Evolutionary conservation across 2,329 filamentous ascomycete species (phyloP).

Genomic region (Microascus cirrosus): DNA sequence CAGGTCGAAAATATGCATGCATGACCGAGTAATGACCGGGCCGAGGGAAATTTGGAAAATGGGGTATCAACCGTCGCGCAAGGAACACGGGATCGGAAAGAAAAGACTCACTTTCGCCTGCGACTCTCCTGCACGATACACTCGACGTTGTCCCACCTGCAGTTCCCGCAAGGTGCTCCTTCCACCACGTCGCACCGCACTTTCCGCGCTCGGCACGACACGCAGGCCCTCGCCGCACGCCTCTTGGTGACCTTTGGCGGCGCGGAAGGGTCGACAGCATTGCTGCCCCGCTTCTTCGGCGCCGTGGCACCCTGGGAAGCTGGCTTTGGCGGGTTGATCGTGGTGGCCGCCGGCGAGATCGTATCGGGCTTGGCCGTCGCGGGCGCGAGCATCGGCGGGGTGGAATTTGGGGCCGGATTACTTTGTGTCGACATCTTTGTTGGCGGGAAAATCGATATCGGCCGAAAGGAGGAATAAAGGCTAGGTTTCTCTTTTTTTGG

Average conservation of each 20-base stretch:
- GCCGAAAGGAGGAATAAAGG: neutral
- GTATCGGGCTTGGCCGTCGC: constrained; percentile 1
- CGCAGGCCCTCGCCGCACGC: constrained; percentile 83
- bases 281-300: constrained; percentile 18
- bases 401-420: constrained; percentile 1
- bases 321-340: neutral
- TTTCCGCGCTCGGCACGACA: constrained; percentile 78
- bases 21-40: neutral
- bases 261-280: constrained; percentile 16
- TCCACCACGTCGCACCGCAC: constrained; percentile 92
- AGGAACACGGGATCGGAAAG: neutral
- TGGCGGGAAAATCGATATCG: neutral
- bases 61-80: neutral
- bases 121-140: constrained; percentile 73
- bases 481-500: neutral
- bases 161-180: constrained; percentile 78
- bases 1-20: neutral
- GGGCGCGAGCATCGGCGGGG: constrained; percentile 1
- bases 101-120: constrained; percentile 62
- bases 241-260: constrained; percentile 54
- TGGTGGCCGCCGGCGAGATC: neutral
- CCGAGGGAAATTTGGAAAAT: neutral
- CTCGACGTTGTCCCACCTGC: constrained; percentile 67
- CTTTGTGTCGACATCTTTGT: constrained; percentile 1
- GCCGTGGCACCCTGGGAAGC: neutral